Evolutionary conservation across 352 stramenopile species (phyloP), one percentile per base, ranked within the genome.

Genomic region (Phytophthora sp.): DNA sequence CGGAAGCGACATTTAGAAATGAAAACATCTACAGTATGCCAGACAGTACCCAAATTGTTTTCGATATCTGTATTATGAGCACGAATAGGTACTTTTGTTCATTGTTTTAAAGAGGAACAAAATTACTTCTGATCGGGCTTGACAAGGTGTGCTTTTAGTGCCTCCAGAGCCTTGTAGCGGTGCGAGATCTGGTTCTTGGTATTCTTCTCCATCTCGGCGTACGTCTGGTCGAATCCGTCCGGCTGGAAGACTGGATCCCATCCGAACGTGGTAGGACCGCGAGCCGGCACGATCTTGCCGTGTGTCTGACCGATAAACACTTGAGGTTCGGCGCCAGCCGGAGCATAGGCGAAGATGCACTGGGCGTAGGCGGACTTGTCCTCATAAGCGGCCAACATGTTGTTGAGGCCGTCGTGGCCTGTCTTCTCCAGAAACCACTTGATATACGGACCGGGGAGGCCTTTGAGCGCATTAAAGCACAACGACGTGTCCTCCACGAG

Each of bases 391-490:
- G 80, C 79, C 38, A 99, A 74, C 78, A 99, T 80, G 60, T 98
- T 98, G 74, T 99, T 99, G 69, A 88, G 97, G 39, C 81, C 97
- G 44, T 55, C 94, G 85, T 89, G 94, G 55, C 94, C 95, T 57
- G 89, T 98, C 69, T 97, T 98, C 35, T 99, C 92, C 9, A 99
- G 79, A 66, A 99, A 99, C 95, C 96, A 99, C 82, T 99, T 99
- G 66, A 99, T 97, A 80, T 99, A 99, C 23, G 96, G 94, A 0
- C 97, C 96, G 0, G 97, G 97, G 1, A 99, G 86, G 0, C 91
- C 96, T 36, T 89, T 73, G 6, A 99, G 84, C 49, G 96, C 96
- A 69, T 98, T 98, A 77, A 99, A 99, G 82, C 96, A 99, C 6
- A 99, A 79, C 47, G 89, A 98, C 35, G 96, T 99, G 80, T 99